These are phyloP conservation scores for Candida arabinofermentans DNA, from an alignment of 805 yeast genomes.

Conservation along the genomic window DNA sequence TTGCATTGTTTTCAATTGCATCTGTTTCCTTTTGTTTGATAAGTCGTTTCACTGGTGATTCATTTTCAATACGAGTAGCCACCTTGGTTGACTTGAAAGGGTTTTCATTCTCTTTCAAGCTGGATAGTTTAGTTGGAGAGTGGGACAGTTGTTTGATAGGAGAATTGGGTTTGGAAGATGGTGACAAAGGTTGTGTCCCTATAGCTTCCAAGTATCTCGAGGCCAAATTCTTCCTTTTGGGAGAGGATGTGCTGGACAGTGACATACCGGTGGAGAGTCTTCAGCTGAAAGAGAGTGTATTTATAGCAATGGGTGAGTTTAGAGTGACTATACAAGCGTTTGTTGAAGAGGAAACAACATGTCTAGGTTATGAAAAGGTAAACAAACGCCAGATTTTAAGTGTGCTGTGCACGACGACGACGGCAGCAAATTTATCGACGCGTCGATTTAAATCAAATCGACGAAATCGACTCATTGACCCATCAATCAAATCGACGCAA, in stretches of 20 bases:
- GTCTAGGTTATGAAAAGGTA: too few relatives aligned
- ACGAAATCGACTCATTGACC: too few relatives aligned
- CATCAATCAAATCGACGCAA: too few relatives aligned
- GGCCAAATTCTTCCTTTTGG: constrained; percentile 24
- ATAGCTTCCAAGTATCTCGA: constrained; percentile 29
- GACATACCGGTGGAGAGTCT: too few relatives aligned
- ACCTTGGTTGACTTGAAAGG: constrained; percentile 19
- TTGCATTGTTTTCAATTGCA: constrained; percentile 24
- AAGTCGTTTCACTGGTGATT: constrained; percentile 31
- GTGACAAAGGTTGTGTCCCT: constrained; percentile 22
- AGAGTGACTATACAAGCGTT: too few relatives aligned
- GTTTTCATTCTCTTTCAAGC: constrained; percentile 24
- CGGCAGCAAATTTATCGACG: too few relatives aligned
- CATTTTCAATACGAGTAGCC: constrained; percentile 4
- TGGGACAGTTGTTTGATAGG: constrained; percentile 7
- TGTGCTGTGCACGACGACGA: too few relatives aligned
- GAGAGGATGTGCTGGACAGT: constrained; percentile 18
- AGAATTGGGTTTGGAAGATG: constrained; percentile 8
- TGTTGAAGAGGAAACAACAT: too few relatives aligned
- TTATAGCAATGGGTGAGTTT: too few relatives aligned
- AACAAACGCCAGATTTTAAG: too few relatives aligned
- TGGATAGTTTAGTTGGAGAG: constrained; percentile 8
- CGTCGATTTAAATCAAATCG: too few relatives aligned
- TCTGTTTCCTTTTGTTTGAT: constrained; percentile 32
- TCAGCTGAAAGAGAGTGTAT: too few relatives aligned